Evolutionary conservation across 768 basidiomycete genomes (phyloP), one percentile per base, ranked within the genome.

Genomic region (Leccinum barrowsii): DNA sequence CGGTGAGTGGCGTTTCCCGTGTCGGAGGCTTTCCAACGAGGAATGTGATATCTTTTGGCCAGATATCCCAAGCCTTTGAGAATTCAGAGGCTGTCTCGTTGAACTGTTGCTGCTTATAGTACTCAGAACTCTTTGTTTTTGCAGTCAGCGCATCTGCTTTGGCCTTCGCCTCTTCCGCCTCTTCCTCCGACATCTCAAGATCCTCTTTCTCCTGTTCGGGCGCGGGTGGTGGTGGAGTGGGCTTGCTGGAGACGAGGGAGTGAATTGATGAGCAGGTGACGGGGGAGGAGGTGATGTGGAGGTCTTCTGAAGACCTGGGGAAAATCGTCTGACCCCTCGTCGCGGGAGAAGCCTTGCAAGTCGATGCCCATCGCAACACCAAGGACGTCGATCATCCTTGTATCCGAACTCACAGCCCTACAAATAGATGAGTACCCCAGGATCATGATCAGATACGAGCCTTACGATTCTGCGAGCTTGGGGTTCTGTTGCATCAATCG

Each of bases 281-380:
- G 51, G 0, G 30, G 30, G 42, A 7, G 70, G 69, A 57, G 61
- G 62, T 47, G 61, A 62, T 10, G 61, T 70, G 42, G 52, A 64
- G 12, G 65, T 53, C 61, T 66, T 70, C 49, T 68, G 65, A 58
- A 85, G 62, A 47, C 85, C 86, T 8, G 87, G 81, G 91, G 90
- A 50, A 89, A 74, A 55, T 91, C 91, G 56, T 88, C 81, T 10
- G 92, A 92, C 37, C 90, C 94, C 76, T 92, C 92, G 17, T 89
- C 86, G 56, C 93, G 81, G 53, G 84, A 80, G 72, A 91, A 89
- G 57, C 89, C 92, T 74, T 92, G 86, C 75, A 98, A 83, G 74
- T 98, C 93, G 64, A 98, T 81, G 34, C 93, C 93, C 89, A 98
- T 92, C 58, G 92, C 81, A 11, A 85, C 95, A 59, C 95, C 95